Conservation (phyloP, 1,139 yeast genomes). For the Nadsonia commutata region DNA sequence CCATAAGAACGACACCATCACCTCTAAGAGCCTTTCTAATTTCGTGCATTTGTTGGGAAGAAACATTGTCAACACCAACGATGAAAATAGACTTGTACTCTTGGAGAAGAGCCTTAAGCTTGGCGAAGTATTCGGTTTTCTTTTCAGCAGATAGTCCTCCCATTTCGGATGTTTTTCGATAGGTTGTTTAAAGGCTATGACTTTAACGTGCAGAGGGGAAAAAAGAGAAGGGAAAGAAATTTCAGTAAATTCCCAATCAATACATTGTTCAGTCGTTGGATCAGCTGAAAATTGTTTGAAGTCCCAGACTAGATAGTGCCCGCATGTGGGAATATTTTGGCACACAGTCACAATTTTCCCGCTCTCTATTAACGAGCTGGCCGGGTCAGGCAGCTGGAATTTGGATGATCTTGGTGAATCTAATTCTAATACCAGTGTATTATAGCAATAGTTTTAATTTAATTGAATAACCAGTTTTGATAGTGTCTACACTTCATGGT, state of each 20-base stretch:
- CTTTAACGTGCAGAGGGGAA: neutral
- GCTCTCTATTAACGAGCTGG: too few species aligned
- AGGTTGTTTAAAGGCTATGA: conserved; percentile 81
- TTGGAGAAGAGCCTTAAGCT: conserved; percentile 79
- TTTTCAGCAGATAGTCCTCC: conserved; percentile 95
- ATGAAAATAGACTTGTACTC: conserved; percentile 96
- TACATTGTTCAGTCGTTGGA: neutral
- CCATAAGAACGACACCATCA: conserved; percentile 92
- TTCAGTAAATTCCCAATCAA: neutral
- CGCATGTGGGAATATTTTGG: neutral
- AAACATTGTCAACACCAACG: conserved; percentile 98
- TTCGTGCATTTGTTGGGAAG: conserved; percentile 99
- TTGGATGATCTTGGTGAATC: too few species aligned
- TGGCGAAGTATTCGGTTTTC: conserved; percentile 88
- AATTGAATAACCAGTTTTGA: too few species aligned
- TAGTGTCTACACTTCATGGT: too few species aligned
- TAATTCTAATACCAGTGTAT: too few species aligned
- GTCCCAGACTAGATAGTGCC: neutral
- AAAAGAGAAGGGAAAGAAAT: neutral
- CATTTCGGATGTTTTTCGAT: conserved; percentile 88
- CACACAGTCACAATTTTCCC: neutral
- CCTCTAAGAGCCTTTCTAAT: conserved; percentile 95
- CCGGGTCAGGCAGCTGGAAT: too few species aligned
- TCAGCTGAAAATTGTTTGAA: neutral
- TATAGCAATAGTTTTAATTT: too few species aligned